phyloP scores from a whole-genome alignment of 2,329 filamentous ascomycete species.

The Purpureocillium takamizusanense region DNA sequence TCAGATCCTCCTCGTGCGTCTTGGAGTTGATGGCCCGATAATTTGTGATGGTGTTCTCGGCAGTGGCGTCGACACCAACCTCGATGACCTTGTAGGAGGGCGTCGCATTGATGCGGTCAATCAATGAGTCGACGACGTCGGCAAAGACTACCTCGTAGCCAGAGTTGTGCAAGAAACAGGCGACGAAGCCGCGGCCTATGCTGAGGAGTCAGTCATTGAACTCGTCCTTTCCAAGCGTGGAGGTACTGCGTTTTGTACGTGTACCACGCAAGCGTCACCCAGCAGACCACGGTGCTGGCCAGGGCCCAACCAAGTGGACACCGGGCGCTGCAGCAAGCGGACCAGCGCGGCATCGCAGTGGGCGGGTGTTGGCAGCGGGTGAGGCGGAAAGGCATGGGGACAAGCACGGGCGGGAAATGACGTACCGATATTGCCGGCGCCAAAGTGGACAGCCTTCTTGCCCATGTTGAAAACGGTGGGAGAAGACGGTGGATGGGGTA shows the following conservation, averaged over 20 bases:
- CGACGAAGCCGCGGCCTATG: constrained; percentile 67
- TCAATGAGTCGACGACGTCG: constrained; percentile 80
- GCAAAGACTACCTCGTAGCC: constrained; percentile 95
- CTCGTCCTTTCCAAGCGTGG: too few species aligned
- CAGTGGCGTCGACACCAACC: constrained; percentile 76
- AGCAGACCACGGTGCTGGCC: too few species aligned
- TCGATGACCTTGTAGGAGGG: constrained; percentile 86
- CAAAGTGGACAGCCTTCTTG: constrained; percentile 75
- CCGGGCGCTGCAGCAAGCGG: neutral
- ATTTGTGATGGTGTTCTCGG: constrained; percentile 77
- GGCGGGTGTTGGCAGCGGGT: neutral
- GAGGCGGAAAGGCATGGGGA: neutral
- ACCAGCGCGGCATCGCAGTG: neutral
- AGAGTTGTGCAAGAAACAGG: constrained; percentile 87
- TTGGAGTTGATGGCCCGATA: constrained; percentile 97
- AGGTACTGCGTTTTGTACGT: too few species aligned
- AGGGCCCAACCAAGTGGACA: too few species aligned
- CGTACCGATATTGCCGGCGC: constrained; percentile 73
- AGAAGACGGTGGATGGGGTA: neutral
- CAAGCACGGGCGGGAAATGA: constrained; percentile 5
- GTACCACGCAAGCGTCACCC: too few species aligned
- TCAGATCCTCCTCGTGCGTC: constrained; percentile 68
- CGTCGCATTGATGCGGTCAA: constrained; percentile 66
- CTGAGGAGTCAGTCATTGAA: constrained; percentile 5
- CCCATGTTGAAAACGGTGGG: constrained; percentile 27